Evolutionary conservation across 1,284 basidiomycete species (phyloP), one percentile per base, ranked within the genome.

Genomic region (Pseudozyma sp.): DNA sequence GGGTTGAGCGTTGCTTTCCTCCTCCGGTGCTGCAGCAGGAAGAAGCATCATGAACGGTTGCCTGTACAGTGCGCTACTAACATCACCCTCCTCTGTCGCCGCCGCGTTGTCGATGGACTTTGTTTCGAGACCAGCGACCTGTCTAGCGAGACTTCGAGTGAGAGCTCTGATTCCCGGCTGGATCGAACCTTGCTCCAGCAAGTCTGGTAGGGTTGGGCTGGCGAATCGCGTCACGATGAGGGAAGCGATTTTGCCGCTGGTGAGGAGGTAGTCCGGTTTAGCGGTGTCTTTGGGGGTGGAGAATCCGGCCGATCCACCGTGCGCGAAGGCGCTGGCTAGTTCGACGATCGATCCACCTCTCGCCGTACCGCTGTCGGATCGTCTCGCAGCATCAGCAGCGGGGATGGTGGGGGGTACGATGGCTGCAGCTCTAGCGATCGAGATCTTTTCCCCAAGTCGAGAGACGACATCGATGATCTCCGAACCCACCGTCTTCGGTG

Each of bases 361-460:
- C 0, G 48, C 51, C 4, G 49, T 58, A 13, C 53, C 59, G 1
- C 54, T 42, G 2, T 16, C n/a, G 9, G 72, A 76, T n/a, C 77
- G 53, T 5, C 75, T 51, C 3, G 68, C 62, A 7, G 75, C 75
- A 19, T 63, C 56, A 0, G 77, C 33, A 1, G 71, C 30, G 35
- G 86, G 82, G 9, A 84, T 76, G 1, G 83, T 81, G 16, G 86
- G 86, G 46, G 90, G 89, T n/a, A 90, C 88, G 64, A 94, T 88
- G 4, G 90, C 87, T 19, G 89, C 86, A 0, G 91, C 94, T 54
- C 95, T 88, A 50, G 90, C 88, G 17, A 98, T 86, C 7, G 89
- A 88, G 67, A 98, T 90, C 81, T 95, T 96, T 84, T 98, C 95
- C 46, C 94, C 94, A 14, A 96, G 90, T 79, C 92, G 92, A 19